Base-by-base conservation (phyloP, 1,139 yeast genomes). In the Zygoascus sp. region DNA sequence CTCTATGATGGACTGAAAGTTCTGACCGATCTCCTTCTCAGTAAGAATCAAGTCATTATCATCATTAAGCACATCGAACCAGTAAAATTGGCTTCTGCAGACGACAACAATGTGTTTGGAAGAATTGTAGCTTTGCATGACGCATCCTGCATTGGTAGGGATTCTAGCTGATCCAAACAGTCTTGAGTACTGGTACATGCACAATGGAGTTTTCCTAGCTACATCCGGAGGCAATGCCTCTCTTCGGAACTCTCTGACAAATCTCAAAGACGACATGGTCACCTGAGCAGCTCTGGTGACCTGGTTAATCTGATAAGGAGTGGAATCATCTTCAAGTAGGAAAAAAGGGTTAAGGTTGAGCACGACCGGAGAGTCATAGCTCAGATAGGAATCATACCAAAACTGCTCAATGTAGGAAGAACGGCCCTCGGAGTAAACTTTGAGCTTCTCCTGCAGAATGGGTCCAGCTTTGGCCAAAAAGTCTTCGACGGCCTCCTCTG, bases 141-240 rank as follows among this genome's bases (percentile, higher is more conserved):
- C 77, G 66, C 96, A 88, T 3, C 95, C 95, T 5, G 75, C 72
- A 34, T 75, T 74, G 1, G 94, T 82, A 38, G 96, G 96, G 53
- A 88, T 84, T 62, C 96, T 73, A 4, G 94, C 79, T 15, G 94
- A 81, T 2, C 95, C 96, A 70, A 88, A 88, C 49, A 88, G 69
- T 63, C 87, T 82, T 21, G 84, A 76, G 66, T 87, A 88, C 66
- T 88, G 96, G 64, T 85, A 89, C 96, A 88, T 88, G 66, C 92
- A 88, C 49, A 88, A 73, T 45, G 70, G 69, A n/a, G 79, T 80
- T 50, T 79, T 80, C 49, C 80, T 78, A 56, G 84, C 70, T 49
- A 66, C 68, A 62, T 88, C 96, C 0, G 83, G 83, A n/a, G 85
- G 79, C 49, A 88, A 72, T 37, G 84, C 87, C 49, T 83, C 82